Percentiles rank a stretch among this genome's conserved stretches.
phyloP scores from a whole-genome alignment of 202 grass and related monocot genomes.

The Cymbopogon flexuosus region DNA sequence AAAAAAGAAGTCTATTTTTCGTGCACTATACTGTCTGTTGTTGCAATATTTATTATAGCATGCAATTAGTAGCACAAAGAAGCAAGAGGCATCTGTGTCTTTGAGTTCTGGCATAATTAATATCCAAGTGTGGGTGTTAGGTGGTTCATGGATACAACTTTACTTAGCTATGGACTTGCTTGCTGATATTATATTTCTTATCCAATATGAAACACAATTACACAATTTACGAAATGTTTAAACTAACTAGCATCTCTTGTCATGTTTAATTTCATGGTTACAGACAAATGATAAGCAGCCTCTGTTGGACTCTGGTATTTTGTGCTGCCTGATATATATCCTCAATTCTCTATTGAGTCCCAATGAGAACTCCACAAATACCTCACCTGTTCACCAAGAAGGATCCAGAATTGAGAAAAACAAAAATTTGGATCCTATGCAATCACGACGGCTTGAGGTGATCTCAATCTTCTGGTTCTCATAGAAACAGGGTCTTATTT shows the following conservation, averaged over 20 bases:
- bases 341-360: constrained; percentile 81
- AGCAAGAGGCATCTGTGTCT: constrained; percentile 20
- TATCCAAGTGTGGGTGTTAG: not conserved
- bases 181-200: constrained; percentile 21
- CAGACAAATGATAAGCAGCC: constrained; percentile 86
- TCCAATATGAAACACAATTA: constrained; percentile 12
- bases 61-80: constrained; percentile 12
- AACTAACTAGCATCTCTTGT: constrained; percentile 40
- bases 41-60: constrained; percentile 9
- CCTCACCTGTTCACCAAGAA: constrained; percentile 34
- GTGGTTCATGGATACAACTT: not conserved
- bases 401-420: constrained; percentile 55
- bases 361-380: constrained; percentile 51
- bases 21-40: constrained; percentile 24
- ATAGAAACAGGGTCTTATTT: constrained; percentile 28
- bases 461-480: constrained; percentile 20
- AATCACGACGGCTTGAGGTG: constrained; percentile 82
- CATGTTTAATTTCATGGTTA: constrained; percentile 49
- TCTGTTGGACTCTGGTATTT: constrained; percentile 94
- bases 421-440: constrained; percentile 43
- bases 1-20: constrained; percentile 19
- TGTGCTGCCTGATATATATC: constrained; percentile 93
- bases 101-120: constrained; percentile 1
- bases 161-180: constrained; percentile 22
- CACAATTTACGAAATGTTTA: constrained; percentile 12